Conservation (phyloP, 305 asterid species). For the Lippia alba region DNA sequence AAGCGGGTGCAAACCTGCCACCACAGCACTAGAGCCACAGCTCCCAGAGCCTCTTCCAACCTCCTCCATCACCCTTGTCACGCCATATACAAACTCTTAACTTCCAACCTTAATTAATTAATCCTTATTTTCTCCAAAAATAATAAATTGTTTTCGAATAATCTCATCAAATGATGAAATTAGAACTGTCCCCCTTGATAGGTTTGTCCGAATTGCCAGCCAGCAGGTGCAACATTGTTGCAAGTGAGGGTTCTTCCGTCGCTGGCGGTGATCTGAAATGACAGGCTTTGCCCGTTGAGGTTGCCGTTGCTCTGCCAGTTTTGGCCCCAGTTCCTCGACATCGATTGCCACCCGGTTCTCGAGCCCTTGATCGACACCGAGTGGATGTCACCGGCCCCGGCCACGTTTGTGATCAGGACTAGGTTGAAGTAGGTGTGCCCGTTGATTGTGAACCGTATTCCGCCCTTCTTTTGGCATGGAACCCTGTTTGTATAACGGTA, state of each 20-base stretch:
- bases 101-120: not conserved
- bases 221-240: conserved; percentile 59
- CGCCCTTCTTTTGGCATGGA: conserved; percentile 77
- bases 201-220: conserved; percentile 86
- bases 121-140: not conserved
- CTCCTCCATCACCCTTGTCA: conserved; percentile 34
- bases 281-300: conserved; percentile 69
- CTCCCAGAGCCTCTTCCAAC: conserved; percentile 23
- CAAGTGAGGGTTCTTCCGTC: conserved; percentile 70
- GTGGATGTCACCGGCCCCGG: conserved; percentile 80
- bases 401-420: conserved; percentile 78
- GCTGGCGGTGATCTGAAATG: conserved; percentile 72
- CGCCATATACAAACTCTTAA: conserved; percentile 41
- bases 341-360: conserved; percentile 68
- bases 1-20: conserved; percentile 79
- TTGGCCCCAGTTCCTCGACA: conserved; percentile 94
- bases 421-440: conserved; percentile 86
- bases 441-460: conserved; percentile 78
- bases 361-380: conserved; percentile 74
- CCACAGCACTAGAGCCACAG: conserved; percentile 66
- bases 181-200: conserved; percentile 63
- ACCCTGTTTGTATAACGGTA: conserved; percentile 56
- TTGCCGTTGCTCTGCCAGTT: conserved; percentile 84
- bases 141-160: no score
- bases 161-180: not conserved